These are phyloP conservation scores for Akanthomyces uredinophilus DNA, from an alignment of 2,329 filamentous ascomycete species.

Conservation along the genomic window DNA sequence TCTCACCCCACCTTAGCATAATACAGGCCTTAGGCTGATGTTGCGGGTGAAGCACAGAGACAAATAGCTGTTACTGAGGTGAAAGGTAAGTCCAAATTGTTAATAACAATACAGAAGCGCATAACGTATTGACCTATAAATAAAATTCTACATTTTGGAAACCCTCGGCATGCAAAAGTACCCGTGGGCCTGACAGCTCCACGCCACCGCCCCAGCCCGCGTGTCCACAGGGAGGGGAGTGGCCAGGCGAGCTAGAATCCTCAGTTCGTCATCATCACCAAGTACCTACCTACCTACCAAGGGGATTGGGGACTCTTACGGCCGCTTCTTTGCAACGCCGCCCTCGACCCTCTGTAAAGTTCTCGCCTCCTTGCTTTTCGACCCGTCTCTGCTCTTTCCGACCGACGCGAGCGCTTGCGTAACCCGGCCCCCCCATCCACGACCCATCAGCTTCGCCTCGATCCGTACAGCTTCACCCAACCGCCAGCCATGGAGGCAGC, in stretches of 20 bases:
- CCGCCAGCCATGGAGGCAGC: slow-evolving; percentile 74
- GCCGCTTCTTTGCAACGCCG: neutral
- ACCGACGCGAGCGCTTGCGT: neutral
- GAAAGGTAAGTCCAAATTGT: neutral
- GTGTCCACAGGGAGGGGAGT: slow-evolving; percentile 12
- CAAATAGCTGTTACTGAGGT: neutral
- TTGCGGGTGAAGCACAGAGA: neutral
- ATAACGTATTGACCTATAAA: neutral
- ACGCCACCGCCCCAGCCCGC: slow-evolving; percentile 12
- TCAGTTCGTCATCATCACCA: slow-evolving; percentile 10
- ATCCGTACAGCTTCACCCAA: neutral
- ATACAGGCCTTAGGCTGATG: neutral
- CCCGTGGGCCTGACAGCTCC: neutral
- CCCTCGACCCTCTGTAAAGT: neutral
- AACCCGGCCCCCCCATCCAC: neutral
- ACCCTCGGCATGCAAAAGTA: neutral
- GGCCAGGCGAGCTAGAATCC: neutral
- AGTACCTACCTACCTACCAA: neutral
- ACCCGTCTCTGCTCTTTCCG: neutral
- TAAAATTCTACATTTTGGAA: neutral
- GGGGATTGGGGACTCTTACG: slow-evolving; percentile 1
- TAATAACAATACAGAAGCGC: neutral
- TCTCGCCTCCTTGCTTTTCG: neutral
- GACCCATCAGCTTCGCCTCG: neutral
- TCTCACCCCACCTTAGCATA: slow-evolving; percentile 6